Conservation (phyloP, 257 asterid species). For the Cruciata laevipes region DNA sequence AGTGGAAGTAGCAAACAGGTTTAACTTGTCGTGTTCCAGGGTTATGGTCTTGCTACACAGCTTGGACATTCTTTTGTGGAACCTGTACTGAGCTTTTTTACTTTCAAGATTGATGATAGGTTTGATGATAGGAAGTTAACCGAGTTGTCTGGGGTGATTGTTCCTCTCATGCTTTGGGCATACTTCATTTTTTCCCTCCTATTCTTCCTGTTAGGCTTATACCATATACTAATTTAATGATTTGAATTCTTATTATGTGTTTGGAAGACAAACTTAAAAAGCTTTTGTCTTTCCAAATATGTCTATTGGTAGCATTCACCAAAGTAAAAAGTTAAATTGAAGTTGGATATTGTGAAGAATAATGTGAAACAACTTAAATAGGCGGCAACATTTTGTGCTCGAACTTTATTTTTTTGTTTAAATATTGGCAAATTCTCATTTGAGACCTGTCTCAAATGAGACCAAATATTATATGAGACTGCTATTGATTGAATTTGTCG, state of each 20-base stretch:
- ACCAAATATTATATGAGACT: too few species aligned
- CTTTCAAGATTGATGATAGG: slow-evolving; percentile 89
- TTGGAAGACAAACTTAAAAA: too few species aligned
- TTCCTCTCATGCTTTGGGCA: slow-evolving; percentile 20
- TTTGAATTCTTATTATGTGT: too few species aligned
- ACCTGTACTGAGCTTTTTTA: slow-evolving; percentile 95
- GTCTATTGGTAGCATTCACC: too few species aligned
- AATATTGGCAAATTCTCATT: background rate
- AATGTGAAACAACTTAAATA: too few species aligned
- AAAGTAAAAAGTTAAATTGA: too few species aligned
- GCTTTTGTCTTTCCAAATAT: too few species aligned
- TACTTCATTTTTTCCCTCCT: background rate
- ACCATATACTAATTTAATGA: too few species aligned
- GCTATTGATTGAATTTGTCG: too few species aligned
- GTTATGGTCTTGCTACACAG: slow-evolving; percentile 68
- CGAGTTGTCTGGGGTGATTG: slow-evolving; percentile 85
- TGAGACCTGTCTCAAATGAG: too few species aligned
- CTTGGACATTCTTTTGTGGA: slow-evolving; percentile 81
- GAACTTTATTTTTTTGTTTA: slow-evolving; percentile 16
- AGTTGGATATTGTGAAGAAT: too few species aligned
- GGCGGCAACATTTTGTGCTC: slow-evolving; percentile 41
- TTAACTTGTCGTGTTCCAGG: slow-evolving; percentile 38
- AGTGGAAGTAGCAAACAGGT: slow-evolving; percentile 96
- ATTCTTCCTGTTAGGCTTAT: background rate
- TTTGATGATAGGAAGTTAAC: slow-evolving; percentile 60